Conservation (phyloP, 331 rosid genomes). For the Phaseolus coccineus region DNA sequence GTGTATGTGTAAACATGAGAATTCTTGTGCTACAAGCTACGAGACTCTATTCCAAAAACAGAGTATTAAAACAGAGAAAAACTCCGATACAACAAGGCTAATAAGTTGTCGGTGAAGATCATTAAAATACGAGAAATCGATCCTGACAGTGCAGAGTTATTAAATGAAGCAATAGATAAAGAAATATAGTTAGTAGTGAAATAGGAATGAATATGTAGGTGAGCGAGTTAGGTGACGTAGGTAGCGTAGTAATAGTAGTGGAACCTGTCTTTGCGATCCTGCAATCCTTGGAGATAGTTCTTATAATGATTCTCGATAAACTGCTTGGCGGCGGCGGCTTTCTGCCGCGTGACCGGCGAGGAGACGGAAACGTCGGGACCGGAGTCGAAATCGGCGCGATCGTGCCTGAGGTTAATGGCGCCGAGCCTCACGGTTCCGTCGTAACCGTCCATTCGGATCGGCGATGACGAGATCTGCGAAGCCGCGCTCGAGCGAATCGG, state of each 20-base stretch:
- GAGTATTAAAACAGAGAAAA: conserved; percentile 5
- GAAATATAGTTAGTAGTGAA: not conserved
- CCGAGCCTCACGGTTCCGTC: conserved; percentile 88
- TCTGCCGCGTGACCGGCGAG: conserved; percentile 95
- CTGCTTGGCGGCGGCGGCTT: conserved; percentile 94
- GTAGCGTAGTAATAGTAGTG: not conserved
- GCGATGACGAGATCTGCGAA: conserved; percentile 39
- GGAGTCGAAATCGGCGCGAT: conserved; percentile 72
- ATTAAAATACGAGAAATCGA: not conserved
- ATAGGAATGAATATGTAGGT: not conserved
- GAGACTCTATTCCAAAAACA: not conserved
- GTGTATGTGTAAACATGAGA: not conserved
- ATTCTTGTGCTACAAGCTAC: not conserved
- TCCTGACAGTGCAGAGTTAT: not conserved
- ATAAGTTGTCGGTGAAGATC: not conserved
- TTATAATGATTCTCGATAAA: conserved; percentile 98
- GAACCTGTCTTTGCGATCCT: conserved; percentile 97
- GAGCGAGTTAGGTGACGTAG: not conserved
- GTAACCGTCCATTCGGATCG: conserved; percentile 73
- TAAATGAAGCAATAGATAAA: conserved; percentile 20
- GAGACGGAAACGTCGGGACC: conserved; percentile 84
- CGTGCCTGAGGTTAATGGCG: conserved; percentile 75
- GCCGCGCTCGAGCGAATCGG: not conserved
- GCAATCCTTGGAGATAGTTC: conserved; percentile 90
- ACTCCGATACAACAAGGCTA: not conserved